A percentile compares a stretch with the other conserved stretches of the same genome.
phyloP scores from a whole-genome alignment of 805 yeast species.

The Yarrowia sp. region DNA sequence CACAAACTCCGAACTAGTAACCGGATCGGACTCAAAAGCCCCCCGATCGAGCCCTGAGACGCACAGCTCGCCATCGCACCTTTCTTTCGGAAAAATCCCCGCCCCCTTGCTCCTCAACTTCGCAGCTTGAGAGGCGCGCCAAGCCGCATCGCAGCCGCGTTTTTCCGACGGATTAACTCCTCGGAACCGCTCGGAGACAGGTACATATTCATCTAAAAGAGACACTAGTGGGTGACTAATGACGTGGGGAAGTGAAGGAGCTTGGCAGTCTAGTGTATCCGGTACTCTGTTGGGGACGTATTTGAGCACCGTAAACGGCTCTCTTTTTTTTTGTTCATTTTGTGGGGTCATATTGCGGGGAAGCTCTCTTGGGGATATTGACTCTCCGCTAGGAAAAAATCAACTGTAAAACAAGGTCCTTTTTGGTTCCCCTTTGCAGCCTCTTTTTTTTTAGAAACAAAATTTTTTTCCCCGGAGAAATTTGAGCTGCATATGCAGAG shows the following conservation, averaged over 20 bases:
- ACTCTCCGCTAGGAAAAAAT: no score
- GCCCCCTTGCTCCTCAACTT: background rate
- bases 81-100: background rate
- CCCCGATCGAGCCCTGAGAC: background rate
- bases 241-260: background rate
- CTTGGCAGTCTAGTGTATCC: no score
- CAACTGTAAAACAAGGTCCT: no score
- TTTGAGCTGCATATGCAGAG: background rate
- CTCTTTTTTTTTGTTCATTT: no score
- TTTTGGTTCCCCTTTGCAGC: background rate
- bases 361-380: background rate
- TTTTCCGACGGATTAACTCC: slow-evolving; percentile 22
- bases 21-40: no score
- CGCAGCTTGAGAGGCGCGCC: background rate
- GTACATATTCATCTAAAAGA: background rate
- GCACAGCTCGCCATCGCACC: background rate
- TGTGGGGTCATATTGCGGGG: no score
- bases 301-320: no score
- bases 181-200: slow-evolving; percentile 1
- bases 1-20: no score
- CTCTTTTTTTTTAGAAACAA: background rate
- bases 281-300: no score
- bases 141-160: slow-evolving; percentile 14
- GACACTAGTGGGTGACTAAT: background rate
- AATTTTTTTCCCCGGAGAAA: slow-evolving; percentile 13